Evolutionary conservation across 208 protist species (phyloP).

Genomic region (Leishmania mexicana): DNA sequence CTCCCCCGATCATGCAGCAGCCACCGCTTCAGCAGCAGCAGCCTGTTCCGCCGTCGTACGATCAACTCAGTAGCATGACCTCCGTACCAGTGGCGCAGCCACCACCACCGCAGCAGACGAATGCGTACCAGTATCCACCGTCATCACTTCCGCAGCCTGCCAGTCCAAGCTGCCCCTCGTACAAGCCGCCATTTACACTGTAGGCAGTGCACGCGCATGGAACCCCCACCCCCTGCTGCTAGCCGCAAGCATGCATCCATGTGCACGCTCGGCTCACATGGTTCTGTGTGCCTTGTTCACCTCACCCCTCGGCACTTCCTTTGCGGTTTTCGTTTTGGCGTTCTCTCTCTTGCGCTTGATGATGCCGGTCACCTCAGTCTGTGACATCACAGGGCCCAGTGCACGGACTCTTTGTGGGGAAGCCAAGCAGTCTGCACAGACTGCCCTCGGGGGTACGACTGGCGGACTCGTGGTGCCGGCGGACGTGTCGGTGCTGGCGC

Average conservation of each 20-base stretch:
- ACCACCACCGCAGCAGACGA: background rate
- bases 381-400: background rate
- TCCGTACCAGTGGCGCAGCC: slow-evolving; percentile 1
- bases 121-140: slow-evolving; percentile 27
- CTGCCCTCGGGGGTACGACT: background rate
- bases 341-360: background rate
- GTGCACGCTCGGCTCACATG: background rate
- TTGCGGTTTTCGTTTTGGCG: background rate
- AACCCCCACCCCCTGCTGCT: background rate
- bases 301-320: background rate
- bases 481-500: background rate
- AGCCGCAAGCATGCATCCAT: background rate
- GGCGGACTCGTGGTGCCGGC: background rate
- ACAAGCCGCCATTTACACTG: slow-evolving; percentile 30
- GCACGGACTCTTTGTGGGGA: background rate
- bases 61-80: slow-evolving; percentile 22
- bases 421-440: background rate
- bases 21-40: background rate
- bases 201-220: background rate
- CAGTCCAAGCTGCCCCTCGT: slow-evolving; percentile 14
- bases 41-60: slow-evolving; percentile 25
- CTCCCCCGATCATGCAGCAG: slow-evolving; percentile 1
- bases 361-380: background rate
- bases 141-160: slow-evolving; percentile 9
- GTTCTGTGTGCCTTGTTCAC: background rate